phyloP scores from a whole-genome alignment of 2,329 filamentous ascomycete genomes.

The Aspergillus pseudoglaucus region DNA sequence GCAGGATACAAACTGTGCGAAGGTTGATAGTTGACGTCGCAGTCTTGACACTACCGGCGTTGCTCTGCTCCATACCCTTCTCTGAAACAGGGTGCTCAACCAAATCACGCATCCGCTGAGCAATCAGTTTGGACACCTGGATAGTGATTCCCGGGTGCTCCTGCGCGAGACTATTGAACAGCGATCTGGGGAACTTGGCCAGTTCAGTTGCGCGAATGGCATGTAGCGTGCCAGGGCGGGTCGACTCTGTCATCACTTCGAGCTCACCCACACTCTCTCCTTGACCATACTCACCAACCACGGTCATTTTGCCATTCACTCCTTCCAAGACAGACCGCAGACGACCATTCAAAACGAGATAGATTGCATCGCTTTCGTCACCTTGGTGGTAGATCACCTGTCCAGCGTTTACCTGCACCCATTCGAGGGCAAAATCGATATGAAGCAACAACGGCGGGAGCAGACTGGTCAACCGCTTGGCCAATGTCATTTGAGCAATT shows the following conservation, averaged over 20 bases:
- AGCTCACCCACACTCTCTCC: conserved; percentile 96
- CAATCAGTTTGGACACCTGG: conserved; percentile 98
- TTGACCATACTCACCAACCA: conserved; percentile 88
- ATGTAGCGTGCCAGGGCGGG: conserved; percentile 82
- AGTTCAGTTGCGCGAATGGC: conserved; percentile 95
- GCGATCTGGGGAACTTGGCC: conserved; percentile 87
- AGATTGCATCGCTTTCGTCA: conserved; percentile 96
- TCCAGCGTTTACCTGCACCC: conserved; percentile 92
- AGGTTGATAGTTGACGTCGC: conserved; percentile 84
- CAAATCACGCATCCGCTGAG: conserved; percentile 82
- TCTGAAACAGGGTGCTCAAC: conserved; percentile 73
- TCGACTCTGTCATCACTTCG: conserved; percentile 92
- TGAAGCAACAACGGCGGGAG: conserved; percentile 85
- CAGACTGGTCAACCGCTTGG: conserved; percentile 84
- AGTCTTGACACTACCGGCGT: conserved; percentile 45
- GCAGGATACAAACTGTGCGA: conserved; percentile 84
- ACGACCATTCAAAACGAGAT: conserved; percentile 92
- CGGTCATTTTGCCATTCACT: conserved; percentile 72
- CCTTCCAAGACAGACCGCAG: conserved; percentile 77
- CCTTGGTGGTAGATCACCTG: conserved; percentile 90
- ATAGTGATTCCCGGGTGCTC: conserved; percentile 98
- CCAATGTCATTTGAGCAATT: conserved; percentile 88
- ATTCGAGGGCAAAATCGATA: conserved; percentile 96
- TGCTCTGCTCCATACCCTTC: conserved; percentile 55
- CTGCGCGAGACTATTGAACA: conserved; percentile 96